Evolutionary conservation across 2,329 filamentous ascomycete species (phyloP), one percentile per base, ranked within the genome.

Genomic region (Gnomoniopsis smithogilvyi): DNA sequence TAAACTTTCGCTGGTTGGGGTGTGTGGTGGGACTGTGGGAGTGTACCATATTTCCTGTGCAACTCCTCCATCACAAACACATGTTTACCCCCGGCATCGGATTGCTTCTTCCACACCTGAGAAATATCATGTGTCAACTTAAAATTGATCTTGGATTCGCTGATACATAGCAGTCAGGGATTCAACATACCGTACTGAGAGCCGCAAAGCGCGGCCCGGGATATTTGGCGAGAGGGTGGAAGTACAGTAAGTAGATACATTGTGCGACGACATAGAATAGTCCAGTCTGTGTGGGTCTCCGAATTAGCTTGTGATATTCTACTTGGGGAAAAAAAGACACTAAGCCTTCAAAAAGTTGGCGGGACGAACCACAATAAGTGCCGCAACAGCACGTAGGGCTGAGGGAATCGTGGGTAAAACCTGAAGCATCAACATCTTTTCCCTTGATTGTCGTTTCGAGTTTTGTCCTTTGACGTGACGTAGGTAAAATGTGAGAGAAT

Each of bases 191-290:
- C 22, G 41, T 48, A 11, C 15, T 45, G 14, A 59, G 2, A 6
- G 55, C 41, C 14, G 55, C 47, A n/a, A 34, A 22, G 15, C 21
- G 15, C 6, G 59, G 59, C 2, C 59, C 59, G 21, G 59, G 59
- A n/a, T 48, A 61, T 4, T 52, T 61, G 46, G 56, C 47, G 21
- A 61, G 51, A n/a, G 56, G 59, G 36, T 61, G 59, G 7, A 55
- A 61, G 46, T 43, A 61, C 34, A 54, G 47, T 11, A 48, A 19
- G 17, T 61, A 58, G 15, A 58, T 30, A n/a, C 59, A 61, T 51
- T 41, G 55, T 30, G 41, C n/a, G 6, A 47, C 4, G 17, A 19
- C 21, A 14, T 24, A 55, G 6, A 22, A 19, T 8, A 48, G 11
- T 21, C 17, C 41, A 4, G 47, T 26, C 52, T 54, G 19, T 21